Evolutionary conservation across 1,284 basidiomycete genomes (phyloP), one percentile per base, ranked within the genome.

Genomic region (Fomitopsis palustris): DNA sequence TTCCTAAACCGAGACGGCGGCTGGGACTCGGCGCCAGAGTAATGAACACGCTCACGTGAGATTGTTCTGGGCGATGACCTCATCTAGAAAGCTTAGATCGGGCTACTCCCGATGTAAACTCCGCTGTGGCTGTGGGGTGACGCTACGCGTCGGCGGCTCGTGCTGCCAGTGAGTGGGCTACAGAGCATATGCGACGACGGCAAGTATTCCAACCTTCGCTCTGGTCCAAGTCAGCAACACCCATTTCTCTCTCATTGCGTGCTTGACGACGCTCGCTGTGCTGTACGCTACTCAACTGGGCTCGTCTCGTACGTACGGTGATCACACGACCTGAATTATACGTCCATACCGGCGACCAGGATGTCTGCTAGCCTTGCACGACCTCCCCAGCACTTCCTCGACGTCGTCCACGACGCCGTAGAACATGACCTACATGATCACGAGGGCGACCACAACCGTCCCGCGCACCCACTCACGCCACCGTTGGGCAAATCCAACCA

Each of bases 321-420:
- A 23, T 16, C n/a, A 16, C 41, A 19, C 23, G 25, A 33, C 47
- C 47, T 49, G 47, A 33, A 52, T 33, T 37, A 9, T 9, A 37
- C 3, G 3, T 17, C 25, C 38, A 33, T 37, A 14, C 5, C 31
- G 12, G 31, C 31, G 12, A 33, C 31, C 31, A 6, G 21, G 56
- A 71, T 71, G 70, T 65, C 67, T 2, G 3, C 35, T 12, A 68
- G 68, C 43, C 45, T 70, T 17, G 65, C 70, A 8, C 63, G 58
- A 43, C 68, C 68, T 10, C 67, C 68, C 1, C 58, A 66, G 2
- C 58, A 60, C 33, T 56, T 71, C 37, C 54, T 57, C 27, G 70
- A 70, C 12, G 54, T 67, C 37, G 67, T 69, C 21, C 65, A 64
- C 42, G 62, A 67, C 21, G 59, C 65, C 27, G 33, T 71, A 23